Conservation (phyloP, 805 yeast species). For the Ogataea methanolica region DNA sequence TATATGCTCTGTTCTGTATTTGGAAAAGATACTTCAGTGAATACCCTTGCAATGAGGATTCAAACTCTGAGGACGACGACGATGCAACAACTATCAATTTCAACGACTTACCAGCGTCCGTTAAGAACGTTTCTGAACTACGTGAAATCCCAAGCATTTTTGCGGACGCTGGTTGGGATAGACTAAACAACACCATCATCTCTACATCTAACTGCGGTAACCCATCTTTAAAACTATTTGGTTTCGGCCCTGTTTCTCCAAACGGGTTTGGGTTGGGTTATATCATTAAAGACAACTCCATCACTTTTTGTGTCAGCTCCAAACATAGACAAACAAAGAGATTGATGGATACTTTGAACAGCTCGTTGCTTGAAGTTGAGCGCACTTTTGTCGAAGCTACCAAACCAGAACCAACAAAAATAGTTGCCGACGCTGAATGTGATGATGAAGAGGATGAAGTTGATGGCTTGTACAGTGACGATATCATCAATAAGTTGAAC, state of each 20-base stretch:
- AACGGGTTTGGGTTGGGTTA: constrained; percentile 95
- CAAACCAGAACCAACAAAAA: constrained; percentile 7
- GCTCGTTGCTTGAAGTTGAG: constrained; percentile 57
- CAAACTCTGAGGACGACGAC: constrained; percentile 24
- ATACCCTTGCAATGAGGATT: constrained; percentile 9
- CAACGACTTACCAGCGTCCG: constrained; percentile 21
- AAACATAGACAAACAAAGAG: constrained; percentile 85
- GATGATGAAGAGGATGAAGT: constrained; percentile 1
- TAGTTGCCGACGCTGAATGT: background rate
- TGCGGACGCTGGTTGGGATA: constrained; percentile 86
- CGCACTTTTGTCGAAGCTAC: constrained; percentile 38
- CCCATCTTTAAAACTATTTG: constrained; percentile 80
- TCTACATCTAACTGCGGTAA: constrained; percentile 91
- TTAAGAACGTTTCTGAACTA: constrained; percentile 19
- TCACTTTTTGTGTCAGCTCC: constrained; percentile 78
- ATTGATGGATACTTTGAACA: constrained; percentile 62
- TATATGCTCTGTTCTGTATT: constrained; percentile 80
- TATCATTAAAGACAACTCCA: constrained; percentile 74
- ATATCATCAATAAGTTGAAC: constrained; percentile 14
- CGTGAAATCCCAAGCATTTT: constrained; percentile 65
- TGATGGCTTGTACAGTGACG: constrained; percentile 13
- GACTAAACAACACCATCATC: constrained; percentile 70
- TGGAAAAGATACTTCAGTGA: constrained; percentile 63
- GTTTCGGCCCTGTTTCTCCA: constrained; percentile 86
- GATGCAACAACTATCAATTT: constrained; percentile 31